Conservation (phyloP, 306 rosid genomes). For the Corylus heterophylla region DNA sequence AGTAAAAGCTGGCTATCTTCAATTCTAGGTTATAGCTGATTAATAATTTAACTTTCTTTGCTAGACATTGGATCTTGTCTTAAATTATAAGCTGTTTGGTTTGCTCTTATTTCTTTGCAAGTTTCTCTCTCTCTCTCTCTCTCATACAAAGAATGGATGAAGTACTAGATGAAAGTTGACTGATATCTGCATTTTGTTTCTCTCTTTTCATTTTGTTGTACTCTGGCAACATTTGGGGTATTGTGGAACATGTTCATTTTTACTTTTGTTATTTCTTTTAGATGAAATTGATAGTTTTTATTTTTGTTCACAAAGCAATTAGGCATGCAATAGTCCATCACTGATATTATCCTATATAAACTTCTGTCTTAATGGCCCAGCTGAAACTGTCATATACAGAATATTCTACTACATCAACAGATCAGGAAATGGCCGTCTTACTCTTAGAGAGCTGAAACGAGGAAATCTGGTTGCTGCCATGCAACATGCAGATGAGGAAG, state of each 20-base stretch:
- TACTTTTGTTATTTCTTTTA: background rate
- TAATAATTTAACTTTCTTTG: too few species aligned
- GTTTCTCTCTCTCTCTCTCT: background rate
- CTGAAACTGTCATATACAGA: slow-evolving; percentile 64
- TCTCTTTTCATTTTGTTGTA: background rate
- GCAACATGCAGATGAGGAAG: slow-evolving; percentile 67
- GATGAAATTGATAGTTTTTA: background rate
- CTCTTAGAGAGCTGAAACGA: slow-evolving; percentile 57
- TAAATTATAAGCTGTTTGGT: background rate
- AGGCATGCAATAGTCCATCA: slow-evolving; percentile 17
- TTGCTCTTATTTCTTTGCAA: background rate
- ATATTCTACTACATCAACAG: slow-evolving; percentile 64
- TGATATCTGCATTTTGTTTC: background rate
- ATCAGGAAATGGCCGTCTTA: slow-evolving; percentile 59
- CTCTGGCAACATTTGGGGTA: background rate
- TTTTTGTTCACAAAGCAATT: slow-evolving; percentile 1
- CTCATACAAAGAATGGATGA: background rate
- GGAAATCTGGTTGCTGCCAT: slow-evolving; percentile 64
- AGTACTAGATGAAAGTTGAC: background rate
- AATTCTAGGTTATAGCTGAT: too few species aligned
- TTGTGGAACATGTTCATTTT: background rate
- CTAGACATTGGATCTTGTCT: too few species aligned
- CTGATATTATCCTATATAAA: slow-evolving; percentile 27
- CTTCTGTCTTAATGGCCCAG: slow-evolving; percentile 45
- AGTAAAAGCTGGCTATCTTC: too few species aligned